Evolutionary conservation across 1,284 basidiomycete species (phyloP).

Genomic region (Pyrrhoderma lamaoense): DNA sequence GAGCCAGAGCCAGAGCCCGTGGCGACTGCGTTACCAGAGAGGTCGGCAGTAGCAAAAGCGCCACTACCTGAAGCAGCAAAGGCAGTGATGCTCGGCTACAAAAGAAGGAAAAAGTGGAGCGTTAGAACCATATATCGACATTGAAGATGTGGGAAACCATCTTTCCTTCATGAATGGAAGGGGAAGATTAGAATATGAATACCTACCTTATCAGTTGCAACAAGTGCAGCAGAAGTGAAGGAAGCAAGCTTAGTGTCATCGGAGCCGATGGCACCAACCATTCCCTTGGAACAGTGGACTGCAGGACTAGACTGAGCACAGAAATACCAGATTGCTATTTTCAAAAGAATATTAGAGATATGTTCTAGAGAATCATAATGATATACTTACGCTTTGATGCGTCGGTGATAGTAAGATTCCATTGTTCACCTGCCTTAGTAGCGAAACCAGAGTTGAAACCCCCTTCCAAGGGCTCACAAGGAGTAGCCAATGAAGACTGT

Average conservation of each 20-base stretch:
- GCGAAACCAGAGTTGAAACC: constrained; percentile 19
- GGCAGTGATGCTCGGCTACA: not conserved
- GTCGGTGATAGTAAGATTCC: constrained; percentile 19
- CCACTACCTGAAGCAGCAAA: constrained; percentile 8
- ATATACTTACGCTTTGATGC: constrained; percentile 17
- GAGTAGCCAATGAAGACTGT: constrained; percentile 17
- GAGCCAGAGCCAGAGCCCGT: not conserved
- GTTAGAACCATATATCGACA: not conserved
- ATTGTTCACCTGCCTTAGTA: constrained; percentile 2
- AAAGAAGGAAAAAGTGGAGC: not conserved
- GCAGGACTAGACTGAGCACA: constrained; percentile 14
- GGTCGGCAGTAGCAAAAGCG: constrained; percentile 9
- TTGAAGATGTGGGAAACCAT: not conserved
- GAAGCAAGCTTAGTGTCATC: not conserved
- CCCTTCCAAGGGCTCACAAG: constrained; percentile 17
- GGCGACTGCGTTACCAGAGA: not conserved
- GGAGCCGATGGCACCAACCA: constrained; percentile 19
- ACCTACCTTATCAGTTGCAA: constrained; percentile 8
- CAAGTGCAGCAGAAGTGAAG: constrained; percentile 4
- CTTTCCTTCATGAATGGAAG: too few relatives aligned
- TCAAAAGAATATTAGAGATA: not conserved
- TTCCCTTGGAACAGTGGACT: constrained; percentile 17
- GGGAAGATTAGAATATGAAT: not conserved
- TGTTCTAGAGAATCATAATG: not conserved
- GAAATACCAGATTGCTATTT: constrained; percentile 19